Evolutionary conservation across 1,284 basidiomycete genomes (phyloP).

Genomic region (Grifola frondosa): DNA sequence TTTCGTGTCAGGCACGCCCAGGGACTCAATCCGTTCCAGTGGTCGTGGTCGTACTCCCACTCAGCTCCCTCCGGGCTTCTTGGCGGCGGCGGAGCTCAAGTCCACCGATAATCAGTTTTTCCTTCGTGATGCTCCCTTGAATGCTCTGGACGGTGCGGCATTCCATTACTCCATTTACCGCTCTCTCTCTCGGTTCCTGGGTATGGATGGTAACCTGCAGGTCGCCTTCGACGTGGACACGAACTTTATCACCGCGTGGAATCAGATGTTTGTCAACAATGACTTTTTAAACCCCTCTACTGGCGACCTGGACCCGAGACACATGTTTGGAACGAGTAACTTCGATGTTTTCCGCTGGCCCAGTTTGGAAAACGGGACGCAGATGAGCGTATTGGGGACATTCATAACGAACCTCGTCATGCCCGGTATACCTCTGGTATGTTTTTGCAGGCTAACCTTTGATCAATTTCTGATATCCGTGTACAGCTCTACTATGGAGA

Average conservation of each 20-base stretch:
- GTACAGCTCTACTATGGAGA: slow-evolving; percentile 79
- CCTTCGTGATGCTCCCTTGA: slow-evolving; percentile 62
- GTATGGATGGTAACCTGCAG: slow-evolving; percentile 90
- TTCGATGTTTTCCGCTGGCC: slow-evolving; percentile 95
- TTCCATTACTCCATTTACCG: slow-evolving; percentile 95
- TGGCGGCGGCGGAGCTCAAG: slow-evolving; percentile 67
- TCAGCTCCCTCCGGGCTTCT: slow-evolving; percentile 62
- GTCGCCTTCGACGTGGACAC: slow-evolving; percentile 81
- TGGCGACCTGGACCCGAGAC: slow-evolving; percentile 73
- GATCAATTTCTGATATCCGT: slow-evolving; percentile 6
- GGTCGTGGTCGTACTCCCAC: slow-evolving; percentile 83
- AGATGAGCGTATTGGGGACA: slow-evolving; percentile 70
- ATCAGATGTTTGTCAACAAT: slow-evolving; percentile 83
- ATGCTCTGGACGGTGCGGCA: slow-evolving; percentile 74
- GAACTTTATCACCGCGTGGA: slow-evolving; percentile 87
- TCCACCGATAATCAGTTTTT: slow-evolving; percentile 69
- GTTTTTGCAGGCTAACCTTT: slow-evolving; percentile 22
- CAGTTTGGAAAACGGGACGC: slow-evolving; percentile 78
- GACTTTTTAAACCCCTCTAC: slow-evolving; percentile 79
- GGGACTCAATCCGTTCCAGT: no score
- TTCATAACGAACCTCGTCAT: slow-evolving; percentile 81
- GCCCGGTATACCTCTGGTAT: slow-evolving; percentile 81
- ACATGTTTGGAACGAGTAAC: slow-evolving; percentile 88
- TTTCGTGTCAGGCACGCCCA: no score
- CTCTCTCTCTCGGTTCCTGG: slow-evolving; percentile 77